Conservation (phyloP, 495 filamentous ascomycete genomes). For the Podospora pseudoanserina region DNA sequence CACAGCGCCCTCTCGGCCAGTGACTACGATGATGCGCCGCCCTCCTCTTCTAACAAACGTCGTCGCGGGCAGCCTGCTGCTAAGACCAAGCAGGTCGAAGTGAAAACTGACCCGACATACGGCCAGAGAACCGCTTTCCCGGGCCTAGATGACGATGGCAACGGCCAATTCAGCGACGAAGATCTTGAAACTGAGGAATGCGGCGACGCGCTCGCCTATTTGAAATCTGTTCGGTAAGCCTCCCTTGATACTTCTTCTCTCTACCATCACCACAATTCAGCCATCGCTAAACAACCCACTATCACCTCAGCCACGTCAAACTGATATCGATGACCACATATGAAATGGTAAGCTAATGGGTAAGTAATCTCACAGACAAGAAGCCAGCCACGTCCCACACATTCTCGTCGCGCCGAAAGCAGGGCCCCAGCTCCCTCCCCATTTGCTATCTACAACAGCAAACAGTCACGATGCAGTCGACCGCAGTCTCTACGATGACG, state of each 20-base stretch:
- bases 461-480: conserved; percentile 27
- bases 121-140: conserved; percentile 78
- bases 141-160: conserved; percentile 54
- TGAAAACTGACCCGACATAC: conserved; percentile 59
- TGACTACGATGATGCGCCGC: conserved; percentile 12
- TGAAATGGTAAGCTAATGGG: conserved; percentile 37
- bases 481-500: conserved; percentile 42
- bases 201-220: conserved; percentile 66
- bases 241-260: conserved; percentile 10
- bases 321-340: conserved; percentile 11
- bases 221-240: conserved; percentile 76
- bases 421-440: conserved; percentile 43
- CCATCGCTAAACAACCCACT: conserved; percentile 32
- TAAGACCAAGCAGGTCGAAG: conserved; percentile 24
- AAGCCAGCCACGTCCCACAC: conserved; percentile 67
- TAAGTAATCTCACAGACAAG: conserved; percentile 51
- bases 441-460: conserved; percentile 25
- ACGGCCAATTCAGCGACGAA: conserved; percentile 38
- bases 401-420: conserved; percentile 56
- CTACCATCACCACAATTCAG: conserved; percentile 18
- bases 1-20: conserved; percentile 11
- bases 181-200: conserved; percentile 57
- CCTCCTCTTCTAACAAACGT: conserved; percentile 27
- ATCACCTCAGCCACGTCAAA: conserved; percentile 17
- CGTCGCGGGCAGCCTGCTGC: conserved; percentile 22